phyloP scores from a whole-genome alignment of 192 early-diverging fungal species.

The Entomortierella lignicola region DNA sequence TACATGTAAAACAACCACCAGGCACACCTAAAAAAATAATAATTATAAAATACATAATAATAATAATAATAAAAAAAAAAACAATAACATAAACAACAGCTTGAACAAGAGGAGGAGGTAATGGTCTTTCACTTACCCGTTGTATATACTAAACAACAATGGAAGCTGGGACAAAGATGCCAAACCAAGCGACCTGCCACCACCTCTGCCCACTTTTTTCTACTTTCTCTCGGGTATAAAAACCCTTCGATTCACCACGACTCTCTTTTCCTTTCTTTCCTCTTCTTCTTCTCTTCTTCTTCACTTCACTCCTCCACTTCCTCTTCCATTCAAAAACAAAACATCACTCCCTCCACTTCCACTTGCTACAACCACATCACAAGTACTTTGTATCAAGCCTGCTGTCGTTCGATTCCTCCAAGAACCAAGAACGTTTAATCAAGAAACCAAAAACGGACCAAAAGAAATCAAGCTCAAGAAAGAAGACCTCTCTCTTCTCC shows the following conservation, averaged over 20 bases:
- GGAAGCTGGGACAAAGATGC: too few species aligned
- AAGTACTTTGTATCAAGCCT: too few species aligned
- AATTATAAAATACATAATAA: too few species aligned
- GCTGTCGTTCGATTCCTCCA: background rate
- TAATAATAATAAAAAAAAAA: constrained; percentile 4
- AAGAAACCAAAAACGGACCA: background rate
- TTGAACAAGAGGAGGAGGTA: background rate
- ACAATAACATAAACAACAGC: background rate
- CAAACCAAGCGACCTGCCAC: too few species aligned
- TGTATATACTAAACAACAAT: too few species aligned
- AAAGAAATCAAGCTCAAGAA: background rate
- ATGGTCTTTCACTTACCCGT: background rate
- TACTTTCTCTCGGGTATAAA: constrained; percentile 28
- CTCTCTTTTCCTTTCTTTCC: constrained; percentile 15
- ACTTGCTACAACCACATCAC: background rate
- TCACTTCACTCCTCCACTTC: background rate
- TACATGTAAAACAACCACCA: too few species aligned
- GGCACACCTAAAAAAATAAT: too few species aligned
- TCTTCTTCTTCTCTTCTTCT: constrained; percentile 10
- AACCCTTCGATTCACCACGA: constrained; percentile 4
- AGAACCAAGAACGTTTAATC: background rate
- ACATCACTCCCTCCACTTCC: constrained; percentile 20
- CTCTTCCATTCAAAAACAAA: too few species aligned
- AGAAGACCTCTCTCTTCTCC: background rate
- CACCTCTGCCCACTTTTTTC: background rate